A percentile compares a stretch with the other conserved stretches of the same genome.
Evolutionary conservation across 2,329 filamentous ascomycete species (phyloP).

Genomic region (Parafenestella ontariensis): DNA sequence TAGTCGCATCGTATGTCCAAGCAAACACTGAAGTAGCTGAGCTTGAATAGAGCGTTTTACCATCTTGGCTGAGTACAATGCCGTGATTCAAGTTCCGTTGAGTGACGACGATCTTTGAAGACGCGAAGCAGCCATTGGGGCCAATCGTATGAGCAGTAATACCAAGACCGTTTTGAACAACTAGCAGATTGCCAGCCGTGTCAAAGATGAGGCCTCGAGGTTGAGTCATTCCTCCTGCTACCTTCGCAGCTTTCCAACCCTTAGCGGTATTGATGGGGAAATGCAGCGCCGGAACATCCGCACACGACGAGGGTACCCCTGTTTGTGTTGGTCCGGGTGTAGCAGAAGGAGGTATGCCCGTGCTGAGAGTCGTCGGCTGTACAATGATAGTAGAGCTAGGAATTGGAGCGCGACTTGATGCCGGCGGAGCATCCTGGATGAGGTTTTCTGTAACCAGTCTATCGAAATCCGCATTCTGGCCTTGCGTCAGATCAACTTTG

Average conservation of each 20-base stretch:
- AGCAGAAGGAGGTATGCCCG: conserved; percentile 11
- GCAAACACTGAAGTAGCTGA: conserved; percentile 34
- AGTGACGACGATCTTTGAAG: conserved; percentile 26
- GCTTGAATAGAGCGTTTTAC: conserved; percentile 40
- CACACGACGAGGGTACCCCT: conserved; percentile 28
- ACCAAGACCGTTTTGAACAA: conserved; percentile 49
- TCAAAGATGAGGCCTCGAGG: conserved; percentile 53
- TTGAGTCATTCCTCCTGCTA: conserved; percentile 48
- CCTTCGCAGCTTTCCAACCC: conserved; percentile 44
- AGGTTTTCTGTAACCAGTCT: conserved; percentile 33
- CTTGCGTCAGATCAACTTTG: conserved; percentile 30
- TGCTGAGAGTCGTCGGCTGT: conserved; percentile 23
- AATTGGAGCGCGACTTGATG: conserved; percentile 13
- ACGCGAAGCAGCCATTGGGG: conserved; percentile 40
- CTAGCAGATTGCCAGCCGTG: conserved; percentile 49
- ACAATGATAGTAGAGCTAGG: conserved; percentile 15
- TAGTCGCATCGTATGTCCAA: conserved; percentile 35
- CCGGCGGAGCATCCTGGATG: conserved; percentile 19
- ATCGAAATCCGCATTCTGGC: conserved; percentile 35
- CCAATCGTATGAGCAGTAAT: conserved; percentile 50
- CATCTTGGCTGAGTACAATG: conserved; percentile 34
- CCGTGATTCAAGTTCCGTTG: conserved; percentile 41
- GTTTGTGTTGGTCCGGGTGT: conserved; percentile 23
- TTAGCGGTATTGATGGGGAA: conserved; percentile 22
- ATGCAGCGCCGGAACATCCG: conserved; percentile 26